Conservation (phyloP, 768 basidiomycete genomes). For the Kondoa malvinella region DNA sequence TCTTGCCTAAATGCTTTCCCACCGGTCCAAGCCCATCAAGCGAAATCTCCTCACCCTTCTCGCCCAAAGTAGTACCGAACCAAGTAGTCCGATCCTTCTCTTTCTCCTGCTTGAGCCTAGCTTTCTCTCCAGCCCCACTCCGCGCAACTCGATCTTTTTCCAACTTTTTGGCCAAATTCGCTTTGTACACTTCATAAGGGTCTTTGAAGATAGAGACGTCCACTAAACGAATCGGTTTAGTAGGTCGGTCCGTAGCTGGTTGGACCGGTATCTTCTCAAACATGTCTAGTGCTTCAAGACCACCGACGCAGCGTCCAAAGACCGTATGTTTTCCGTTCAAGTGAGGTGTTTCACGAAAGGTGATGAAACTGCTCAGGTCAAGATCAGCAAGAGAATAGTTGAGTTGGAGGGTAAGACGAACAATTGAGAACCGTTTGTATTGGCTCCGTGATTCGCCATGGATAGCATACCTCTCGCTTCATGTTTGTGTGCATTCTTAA, state of each 20-base stretch:
- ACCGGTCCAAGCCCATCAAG: constrained; percentile 38
- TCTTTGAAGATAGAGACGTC: constrained; percentile 36
- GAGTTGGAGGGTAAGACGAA: constrained; percentile 28
- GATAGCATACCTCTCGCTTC: constrained; percentile 62
- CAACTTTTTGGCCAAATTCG: constrained; percentile 45
- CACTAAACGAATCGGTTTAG: constrained; percentile 51
- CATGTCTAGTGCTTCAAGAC: constrained; percentile 70
- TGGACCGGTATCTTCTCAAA: constrained; percentile 67
- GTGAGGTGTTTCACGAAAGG: constrained; percentile 65
- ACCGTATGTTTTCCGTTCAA: constrained; percentile 90
- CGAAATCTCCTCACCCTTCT: constrained; percentile 31
- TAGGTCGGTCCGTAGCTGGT: constrained; percentile 69
- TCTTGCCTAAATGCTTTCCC: constrained; percentile 53
- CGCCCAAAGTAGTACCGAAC: constrained; percentile 73
- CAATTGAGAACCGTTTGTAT: constrained; percentile 52
- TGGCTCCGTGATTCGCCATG: constrained; percentile 90
- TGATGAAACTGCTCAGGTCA: constrained; percentile 43
- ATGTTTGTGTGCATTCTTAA: constrained; percentile 53
- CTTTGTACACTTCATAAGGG: constrained; percentile 85
- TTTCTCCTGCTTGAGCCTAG: constrained; percentile 28
- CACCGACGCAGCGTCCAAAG: constrained; percentile 91
- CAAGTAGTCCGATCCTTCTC: constrained; percentile 38
- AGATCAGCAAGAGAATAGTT: constrained; percentile 4
- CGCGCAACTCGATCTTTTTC: constrained; percentile 39
- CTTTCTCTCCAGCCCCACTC: constrained; percentile 13